Evolutionary conservation across 208 protist species (phyloP).

Genomic region (Endotrypanum monterogeii): DNA sequence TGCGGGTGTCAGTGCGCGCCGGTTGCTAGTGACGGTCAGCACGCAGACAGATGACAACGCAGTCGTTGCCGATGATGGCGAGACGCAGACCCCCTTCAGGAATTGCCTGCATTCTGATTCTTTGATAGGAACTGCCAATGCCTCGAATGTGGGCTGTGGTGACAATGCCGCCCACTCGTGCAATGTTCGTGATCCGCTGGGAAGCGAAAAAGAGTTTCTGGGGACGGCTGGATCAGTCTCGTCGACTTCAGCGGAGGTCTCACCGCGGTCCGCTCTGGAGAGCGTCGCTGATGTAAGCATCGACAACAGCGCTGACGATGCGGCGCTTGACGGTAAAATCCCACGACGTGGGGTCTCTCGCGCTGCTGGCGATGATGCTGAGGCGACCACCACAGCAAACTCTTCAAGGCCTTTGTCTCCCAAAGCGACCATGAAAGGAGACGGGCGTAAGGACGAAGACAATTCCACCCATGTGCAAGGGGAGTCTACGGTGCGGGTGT

Average conservation of each 20-base stretch:
- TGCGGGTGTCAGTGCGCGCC: slow-evolving; percentile 5
- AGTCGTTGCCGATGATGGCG: background rate
- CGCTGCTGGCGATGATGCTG: background rate
- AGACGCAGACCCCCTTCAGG: background rate
- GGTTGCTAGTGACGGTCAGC: slow-evolving; percentile 19
- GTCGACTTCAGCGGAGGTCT: slow-evolving; percentile 28
- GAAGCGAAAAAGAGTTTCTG: background rate
- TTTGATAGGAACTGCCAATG: background rate
- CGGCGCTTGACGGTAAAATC: background rate
- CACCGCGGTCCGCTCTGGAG: slow-evolving; percentile 21
- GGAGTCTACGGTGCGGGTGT: no score
- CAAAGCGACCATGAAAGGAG: background rate
- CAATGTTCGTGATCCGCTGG: background rate
- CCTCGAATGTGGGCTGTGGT: background rate
- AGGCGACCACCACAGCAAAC: background rate
- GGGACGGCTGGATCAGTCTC: slow-evolving; percentile 19
- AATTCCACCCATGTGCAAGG: background rate
- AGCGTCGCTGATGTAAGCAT: slow-evolving; percentile 7
- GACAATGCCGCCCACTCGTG: background rate
- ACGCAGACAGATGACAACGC: slow-evolving; percentile 25
- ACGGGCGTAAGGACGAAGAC: background rate
- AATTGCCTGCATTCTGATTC: background rate
- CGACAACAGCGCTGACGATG: background rate
- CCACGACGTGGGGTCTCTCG: background rate
- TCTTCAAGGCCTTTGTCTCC: background rate